Base-by-base conservation (phyloP, 306 rosid species). In the Betula pendula region DNA sequence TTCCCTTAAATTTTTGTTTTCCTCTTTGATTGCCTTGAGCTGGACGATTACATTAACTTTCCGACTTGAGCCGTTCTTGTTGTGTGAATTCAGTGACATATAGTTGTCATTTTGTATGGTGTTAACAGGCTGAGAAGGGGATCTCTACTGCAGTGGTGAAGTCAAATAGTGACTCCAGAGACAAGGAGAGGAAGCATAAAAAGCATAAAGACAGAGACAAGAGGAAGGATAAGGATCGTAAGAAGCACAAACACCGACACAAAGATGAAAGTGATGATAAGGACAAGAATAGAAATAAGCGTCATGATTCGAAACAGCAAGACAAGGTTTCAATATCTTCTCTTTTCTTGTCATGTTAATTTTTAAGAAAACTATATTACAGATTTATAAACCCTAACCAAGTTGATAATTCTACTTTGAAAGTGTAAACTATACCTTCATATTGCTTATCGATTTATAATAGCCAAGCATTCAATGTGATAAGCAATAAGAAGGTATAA, bases 71-170 rank as follows among this genome's bases (percentile, higher is more conserved):
- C 55, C 0, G 8, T 48, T 71, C 40, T 71, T 20, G 29, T 10
- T 22, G 38, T 27, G 42, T 49, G 20, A 17, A 25, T 48, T 45
- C 44, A 24, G 38, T 16, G 38, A 29, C 38, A 24, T 49, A 70
- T 3, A 27, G 4, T 48, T 24, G 22, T 25, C 24, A 24, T 74
- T 70, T n/a, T 75, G 38, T n/a, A 15, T 29, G 60, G 44, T 52
- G 33, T 66, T 47, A 8, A 74, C 69, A 78, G 88, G 82, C 73
- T 2, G 88, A 84, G 73, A 81, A 56, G 73, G 85, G 85, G 70
- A 77, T 51, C 9, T 42, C 50, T 7, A 80, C 80, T 56, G 27
- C 70, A 10, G 65, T 17, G 17, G 60, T 2, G 31, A 84, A 73
- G 77, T 53, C 51, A 14, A 80, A 80, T 70, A 19, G 55, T 24